phyloP scores from a whole-genome alignment of 768 basidiomycete species.

The Scleroderma bovista region DNA sequence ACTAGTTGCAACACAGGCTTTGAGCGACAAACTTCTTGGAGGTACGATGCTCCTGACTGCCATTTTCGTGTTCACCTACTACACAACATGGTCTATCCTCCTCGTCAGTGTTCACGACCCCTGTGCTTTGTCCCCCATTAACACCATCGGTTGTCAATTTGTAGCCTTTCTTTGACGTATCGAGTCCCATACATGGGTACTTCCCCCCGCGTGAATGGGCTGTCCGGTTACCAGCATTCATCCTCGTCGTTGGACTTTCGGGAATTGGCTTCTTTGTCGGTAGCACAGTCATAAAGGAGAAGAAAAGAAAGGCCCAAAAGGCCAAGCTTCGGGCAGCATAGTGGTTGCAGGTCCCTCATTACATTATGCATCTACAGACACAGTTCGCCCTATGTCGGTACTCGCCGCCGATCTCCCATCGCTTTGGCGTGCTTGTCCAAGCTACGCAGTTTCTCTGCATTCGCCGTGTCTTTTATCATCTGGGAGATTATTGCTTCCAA shows the following conservation, averaged over 20 bases:
- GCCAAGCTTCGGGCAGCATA: constrained; percentile 58
- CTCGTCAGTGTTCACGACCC: constrained; percentile 46
- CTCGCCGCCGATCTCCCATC: constrained; percentile 10
- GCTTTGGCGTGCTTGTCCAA: constrained; percentile 36
- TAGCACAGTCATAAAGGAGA: constrained; percentile 69
- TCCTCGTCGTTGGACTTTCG: constrained; percentile 76
- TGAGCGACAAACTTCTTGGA: constrained; percentile 79
- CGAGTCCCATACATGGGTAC: constrained; percentile 66
- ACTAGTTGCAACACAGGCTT: constrained; percentile 45
- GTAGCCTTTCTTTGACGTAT: constrained; percentile 77
- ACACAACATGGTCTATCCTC: constrained; percentile 87
- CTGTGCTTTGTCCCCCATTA: constrained; percentile 1
- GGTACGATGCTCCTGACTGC: constrained; percentile 76
- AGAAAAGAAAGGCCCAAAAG: constrained; percentile 58
- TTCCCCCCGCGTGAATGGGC: constrained; percentile 95
- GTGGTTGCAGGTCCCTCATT: constrained; percentile 16
- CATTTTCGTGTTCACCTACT: constrained; percentile 76
- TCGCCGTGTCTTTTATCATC: constrained; percentile 55
- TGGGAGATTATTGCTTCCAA: constrained; percentile 50
- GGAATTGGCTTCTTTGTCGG: constrained; percentile 80
- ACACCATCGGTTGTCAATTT: constrained; percentile 2
- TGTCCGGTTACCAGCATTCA: constrained; percentile 75
- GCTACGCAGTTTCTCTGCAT: constrained; percentile 63
- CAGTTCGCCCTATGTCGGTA: constrained; percentile 5
- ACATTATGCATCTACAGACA: background rate